Conservation (phyloP, 2,329 filamentous ascomycete genomes). For the Colletotrichum australisinense region DNA sequence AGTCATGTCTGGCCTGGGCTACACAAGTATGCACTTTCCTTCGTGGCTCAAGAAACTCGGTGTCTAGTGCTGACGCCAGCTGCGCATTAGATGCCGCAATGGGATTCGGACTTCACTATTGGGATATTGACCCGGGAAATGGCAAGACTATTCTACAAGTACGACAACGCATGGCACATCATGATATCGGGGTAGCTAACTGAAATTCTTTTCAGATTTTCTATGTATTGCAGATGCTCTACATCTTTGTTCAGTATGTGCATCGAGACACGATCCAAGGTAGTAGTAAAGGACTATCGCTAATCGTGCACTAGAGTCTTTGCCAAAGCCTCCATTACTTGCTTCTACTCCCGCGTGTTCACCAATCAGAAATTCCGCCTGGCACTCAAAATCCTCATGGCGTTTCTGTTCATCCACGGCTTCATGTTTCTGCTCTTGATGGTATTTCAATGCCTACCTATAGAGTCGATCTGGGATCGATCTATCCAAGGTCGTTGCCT, state of each 20-base stretch:
- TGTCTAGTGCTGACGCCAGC: not conserved
- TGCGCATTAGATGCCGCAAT: not conserved
- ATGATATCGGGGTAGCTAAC: not conserved
- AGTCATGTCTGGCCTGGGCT: not conserved
- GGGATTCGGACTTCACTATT: conserved; percentile 40
- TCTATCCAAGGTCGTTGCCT: conserved; percentile 23
- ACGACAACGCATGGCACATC: not conserved
- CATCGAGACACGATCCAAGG: not conserved
- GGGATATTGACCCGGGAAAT: conserved; percentile 36
- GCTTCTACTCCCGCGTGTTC: conserved; percentile 40
- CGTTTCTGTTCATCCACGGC: conserved; percentile 32
- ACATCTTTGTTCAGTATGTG: conserved; percentile 37
- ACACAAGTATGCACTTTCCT: conserved; percentile 1
- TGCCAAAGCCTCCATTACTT: conserved; percentile 40
- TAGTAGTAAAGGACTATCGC: not conserved
- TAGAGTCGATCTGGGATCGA: conserved; percentile 35
- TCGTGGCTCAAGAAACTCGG: not conserved
- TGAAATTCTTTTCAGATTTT: conserved; percentile 29
- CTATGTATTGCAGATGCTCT: conserved; percentile 39
- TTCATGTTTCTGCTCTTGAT: conserved; percentile 35
- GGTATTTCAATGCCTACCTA: conserved; percentile 37
- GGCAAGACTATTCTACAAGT: conserved; percentile 28
- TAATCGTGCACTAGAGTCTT: not conserved
- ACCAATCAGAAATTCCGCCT: conserved; percentile 18
- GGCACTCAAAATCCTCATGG: not conserved